Conservation (phyloP, 495 filamentous ascomycete genomes). For the Poronia punctata region DNA sequence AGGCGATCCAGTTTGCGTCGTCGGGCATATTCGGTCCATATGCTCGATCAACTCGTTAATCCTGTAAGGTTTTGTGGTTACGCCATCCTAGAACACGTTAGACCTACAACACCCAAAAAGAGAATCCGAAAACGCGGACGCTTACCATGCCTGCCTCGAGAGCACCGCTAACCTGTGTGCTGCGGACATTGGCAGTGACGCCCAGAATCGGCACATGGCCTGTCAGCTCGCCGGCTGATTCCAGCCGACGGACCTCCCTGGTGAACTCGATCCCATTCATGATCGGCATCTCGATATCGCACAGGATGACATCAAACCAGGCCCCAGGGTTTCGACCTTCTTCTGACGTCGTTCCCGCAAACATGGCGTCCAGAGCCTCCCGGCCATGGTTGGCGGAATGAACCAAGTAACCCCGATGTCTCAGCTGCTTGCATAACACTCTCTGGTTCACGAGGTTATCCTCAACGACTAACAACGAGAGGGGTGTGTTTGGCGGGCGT, state of each 20-base stretch:
- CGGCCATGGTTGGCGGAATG: constrained; percentile 66
- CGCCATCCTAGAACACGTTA: constrained; percentile 65
- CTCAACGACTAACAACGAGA: constrained; percentile 67
- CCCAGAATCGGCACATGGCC: constrained; percentile 67
- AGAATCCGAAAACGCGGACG: constrained; percentile 22
- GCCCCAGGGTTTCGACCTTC: constrained; percentile 15
- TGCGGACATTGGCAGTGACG: constrained; percentile 67
- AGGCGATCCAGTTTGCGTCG: no score
- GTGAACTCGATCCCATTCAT: constrained; percentile 74
- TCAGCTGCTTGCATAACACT: constrained; percentile 58
- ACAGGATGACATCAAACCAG: constrained; percentile 54
- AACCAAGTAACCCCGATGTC: constrained; percentile 55
- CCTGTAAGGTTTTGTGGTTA: constrained; percentile 67
- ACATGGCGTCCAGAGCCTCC: constrained; percentile 56
- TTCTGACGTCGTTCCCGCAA: no score
- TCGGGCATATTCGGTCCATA: constrained; percentile 26
- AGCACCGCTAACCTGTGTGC: constrained; percentile 59
- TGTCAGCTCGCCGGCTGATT: constrained; percentile 36
- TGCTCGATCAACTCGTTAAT: constrained; percentile 59
- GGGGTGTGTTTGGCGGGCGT: constrained; percentile 16
- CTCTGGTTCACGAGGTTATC: constrained; percentile 74
- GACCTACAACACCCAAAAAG: neutral
- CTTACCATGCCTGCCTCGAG: constrained; percentile 59
- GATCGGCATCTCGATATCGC: constrained; percentile 83
- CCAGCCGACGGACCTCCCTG: constrained; percentile 56